Base-by-base conservation (phyloP, 2,329 filamentous ascomycete genomes). In the Nigrospora oryzae region DNA sequence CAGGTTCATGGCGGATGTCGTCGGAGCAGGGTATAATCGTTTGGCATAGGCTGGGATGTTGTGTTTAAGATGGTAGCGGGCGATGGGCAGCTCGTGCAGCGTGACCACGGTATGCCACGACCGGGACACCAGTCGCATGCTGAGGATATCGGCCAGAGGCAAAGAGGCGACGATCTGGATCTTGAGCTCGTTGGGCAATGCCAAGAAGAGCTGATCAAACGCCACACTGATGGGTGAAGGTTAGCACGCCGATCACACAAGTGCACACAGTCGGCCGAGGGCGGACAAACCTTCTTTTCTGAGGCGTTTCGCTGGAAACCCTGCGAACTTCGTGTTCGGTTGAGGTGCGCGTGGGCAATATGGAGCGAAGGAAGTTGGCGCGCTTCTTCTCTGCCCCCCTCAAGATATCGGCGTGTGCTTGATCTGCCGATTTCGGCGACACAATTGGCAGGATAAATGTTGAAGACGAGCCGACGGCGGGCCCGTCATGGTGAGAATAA, bases 141-240 rank as follows among this genome's bases (percentile, higher is more conserved):
- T 80, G 31, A 84, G 66, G 14, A 83, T 66, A 47, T 81, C 78
- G 31, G 75, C 74, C 34, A 84, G 67, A 1, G 80, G 77, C 28
- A 84, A 65, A 1, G 72, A 71, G 3, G 76, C 71, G 41, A 83
- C 74, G 50, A 84, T 74, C 53, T 83, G 77, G 19, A 81, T 71
- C 58, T 83, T 79, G 38, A 84, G 62, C 59, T 84, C 80, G 47
- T 71, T 78, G 2, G 80, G 80, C 6, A 84, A 63, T 30, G 63
- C 65, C 17, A 75, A 63, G 49, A 84, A 81, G n/a, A 79, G 65
- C 42, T 77, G 69, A 46, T 78, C 73, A 37, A 82, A 71, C 2
- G 74, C 67, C 5, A 70, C 47, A 47, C 69, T 68, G 46, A 13
- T 40, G 31, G n/a, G 16, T 19, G 11, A 17, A 10, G n/a, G 39